Evolutionary conservation across 805 yeast genomes (phyloP).

Genomic region (Teunomyces gatunensis): DNA sequence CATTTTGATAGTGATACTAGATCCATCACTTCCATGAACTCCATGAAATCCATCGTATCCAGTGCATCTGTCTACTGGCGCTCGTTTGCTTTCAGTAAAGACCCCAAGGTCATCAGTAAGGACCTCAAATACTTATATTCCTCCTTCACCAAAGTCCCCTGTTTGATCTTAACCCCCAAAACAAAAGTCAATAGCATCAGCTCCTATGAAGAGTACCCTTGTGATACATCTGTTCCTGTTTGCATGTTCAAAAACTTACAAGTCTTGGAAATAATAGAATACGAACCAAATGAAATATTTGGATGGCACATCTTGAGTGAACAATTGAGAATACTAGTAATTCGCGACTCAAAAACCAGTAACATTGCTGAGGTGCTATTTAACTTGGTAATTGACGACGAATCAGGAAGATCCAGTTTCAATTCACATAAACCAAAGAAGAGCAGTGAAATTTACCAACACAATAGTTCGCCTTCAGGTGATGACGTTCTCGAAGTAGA

Average conservation of each 20-base stretch:
- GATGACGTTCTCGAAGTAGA: constrained; percentile 11
- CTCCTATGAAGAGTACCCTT: constrained; percentile 68
- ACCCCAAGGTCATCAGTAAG: constrained; percentile 45
- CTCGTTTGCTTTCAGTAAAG: constrained; percentile 32
- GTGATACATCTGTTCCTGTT: constrained; percentile 68
- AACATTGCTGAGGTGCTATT: constrained; percentile 54
- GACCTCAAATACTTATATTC: constrained; percentile 58
- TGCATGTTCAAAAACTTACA: constrained; percentile 58
- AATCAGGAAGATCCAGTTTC: constrained; percentile 37
- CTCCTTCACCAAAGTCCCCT: constrained; percentile 64
- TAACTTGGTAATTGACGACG: constrained; percentile 55
- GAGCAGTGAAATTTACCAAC: constrained; percentile 7
- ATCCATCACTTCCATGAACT: constrained; percentile 57
- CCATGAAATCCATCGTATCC: constrained; percentile 51
- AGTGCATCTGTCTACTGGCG: constrained; percentile 43
- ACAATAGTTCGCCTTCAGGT: not conserved
- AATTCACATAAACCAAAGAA: constrained; percentile 20
- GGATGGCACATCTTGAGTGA: constrained; percentile 64
- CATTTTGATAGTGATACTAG: constrained; percentile 43
- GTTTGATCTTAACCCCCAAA: constrained; percentile 59
- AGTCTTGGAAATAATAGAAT: constrained; percentile 57
- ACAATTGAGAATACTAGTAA: constrained; percentile 51
- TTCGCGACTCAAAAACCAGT: constrained; percentile 48
- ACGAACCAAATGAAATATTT: constrained; percentile 61
- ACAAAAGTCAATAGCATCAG: constrained; percentile 54